Percentiles rank a stretch among this genome's conserved stretches.
Conservation (phyloP, 768 basidiomycete genomes). For the Termitomyces titanicus region DNA sequence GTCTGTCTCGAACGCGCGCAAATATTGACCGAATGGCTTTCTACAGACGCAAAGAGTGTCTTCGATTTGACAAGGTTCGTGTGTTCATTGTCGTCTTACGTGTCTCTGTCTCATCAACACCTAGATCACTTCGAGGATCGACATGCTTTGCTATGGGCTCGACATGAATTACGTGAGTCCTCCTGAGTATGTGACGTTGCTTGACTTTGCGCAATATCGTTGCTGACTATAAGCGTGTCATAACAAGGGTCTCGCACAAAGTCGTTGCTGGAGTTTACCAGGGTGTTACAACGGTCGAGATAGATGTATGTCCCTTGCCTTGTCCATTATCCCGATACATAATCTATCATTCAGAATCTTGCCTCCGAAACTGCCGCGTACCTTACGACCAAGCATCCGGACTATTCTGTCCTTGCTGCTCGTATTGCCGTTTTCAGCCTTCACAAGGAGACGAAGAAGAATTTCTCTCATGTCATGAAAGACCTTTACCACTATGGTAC, state of each 20-base stretch:
- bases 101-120: background rate
- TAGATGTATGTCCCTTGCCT: slow-evolving; percentile 63
- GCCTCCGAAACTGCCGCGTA: slow-evolving; percentile 96
- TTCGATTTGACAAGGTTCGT: too few species aligned
- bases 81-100: too few species aligned
- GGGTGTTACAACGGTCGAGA: slow-evolving; percentile 94
- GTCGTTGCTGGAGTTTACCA: slow-evolving; percentile 93
- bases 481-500: slow-evolving; percentile 88
- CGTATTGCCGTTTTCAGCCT: slow-evolving; percentile 98
- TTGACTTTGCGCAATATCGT: background rate
- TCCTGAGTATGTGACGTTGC: slow-evolving; percentile 60
- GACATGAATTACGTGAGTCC: slow-evolving; percentile 90
- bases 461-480: slow-evolving; percentile 85
- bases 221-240: background rate
- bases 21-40: too few species aligned
- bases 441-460: slow-evolving; percentile 99
- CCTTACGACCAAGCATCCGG: slow-evolving; percentile 94
- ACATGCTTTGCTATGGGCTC: slow-evolving; percentile 93
- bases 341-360: slow-evolving; percentile 62
- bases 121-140: slow-evolving; percentile 83
- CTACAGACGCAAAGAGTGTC: too few species aligned
- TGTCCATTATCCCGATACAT: background rate
- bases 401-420: slow-evolving; percentile 96
- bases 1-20: too few species aligned
- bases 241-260: slow-evolving; percentile 75